Conservation (phyloP, 2,329 filamentous ascomycete species). For the Thelonectria olida region DNA sequence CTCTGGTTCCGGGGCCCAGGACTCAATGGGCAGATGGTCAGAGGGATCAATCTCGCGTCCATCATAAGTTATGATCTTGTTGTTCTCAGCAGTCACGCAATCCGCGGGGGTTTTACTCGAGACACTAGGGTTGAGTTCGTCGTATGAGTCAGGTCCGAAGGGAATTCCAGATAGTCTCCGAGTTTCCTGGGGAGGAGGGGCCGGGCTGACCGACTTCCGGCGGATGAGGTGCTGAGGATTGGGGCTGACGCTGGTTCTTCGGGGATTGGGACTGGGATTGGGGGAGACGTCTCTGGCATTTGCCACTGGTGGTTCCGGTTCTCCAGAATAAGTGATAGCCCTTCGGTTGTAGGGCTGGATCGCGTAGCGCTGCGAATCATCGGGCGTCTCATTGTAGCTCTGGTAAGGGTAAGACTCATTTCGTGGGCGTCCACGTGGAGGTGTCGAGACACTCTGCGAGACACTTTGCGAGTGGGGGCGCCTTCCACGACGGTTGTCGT, state of each 20-base stretch:
- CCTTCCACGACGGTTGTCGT: conserved; percentile 61
- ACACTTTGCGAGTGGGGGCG: conserved; percentile 54
- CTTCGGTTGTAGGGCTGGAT: conserved; percentile 57
- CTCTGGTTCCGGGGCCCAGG: conserved; percentile 81
- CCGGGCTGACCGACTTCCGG: conserved; percentile 80
- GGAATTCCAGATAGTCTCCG: conserved; percentile 70
- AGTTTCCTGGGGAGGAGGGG: conserved; percentile 61
- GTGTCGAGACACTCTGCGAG: conserved; percentile 50
- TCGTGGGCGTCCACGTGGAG: conserved; percentile 51
- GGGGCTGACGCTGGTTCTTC: conserved; percentile 44
- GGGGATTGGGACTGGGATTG: conserved; percentile 50
- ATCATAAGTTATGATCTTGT: conserved; percentile 78
- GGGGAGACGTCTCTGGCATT: conserved; percentile 48
- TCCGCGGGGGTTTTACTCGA: conserved; percentile 49
- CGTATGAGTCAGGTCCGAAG: conserved; percentile 80
- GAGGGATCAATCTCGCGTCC: conserved; percentile 82
- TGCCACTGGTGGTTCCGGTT: conserved; percentile 37
- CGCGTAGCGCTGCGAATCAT: conserved; percentile 45
- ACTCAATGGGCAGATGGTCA: conserved; percentile 80
- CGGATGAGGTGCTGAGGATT: conserved; percentile 63
- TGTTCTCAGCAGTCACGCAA: conserved; percentile 60
- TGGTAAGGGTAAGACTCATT: conserved; percentile 38
- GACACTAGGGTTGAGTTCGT: conserved; percentile 72
- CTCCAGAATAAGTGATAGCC: conserved; percentile 50
- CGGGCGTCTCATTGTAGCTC: conserved; percentile 33